phyloP scores from a whole-genome alignment of 345 rosid genomes.

The Eucalyptus lansdowneana region DNA sequence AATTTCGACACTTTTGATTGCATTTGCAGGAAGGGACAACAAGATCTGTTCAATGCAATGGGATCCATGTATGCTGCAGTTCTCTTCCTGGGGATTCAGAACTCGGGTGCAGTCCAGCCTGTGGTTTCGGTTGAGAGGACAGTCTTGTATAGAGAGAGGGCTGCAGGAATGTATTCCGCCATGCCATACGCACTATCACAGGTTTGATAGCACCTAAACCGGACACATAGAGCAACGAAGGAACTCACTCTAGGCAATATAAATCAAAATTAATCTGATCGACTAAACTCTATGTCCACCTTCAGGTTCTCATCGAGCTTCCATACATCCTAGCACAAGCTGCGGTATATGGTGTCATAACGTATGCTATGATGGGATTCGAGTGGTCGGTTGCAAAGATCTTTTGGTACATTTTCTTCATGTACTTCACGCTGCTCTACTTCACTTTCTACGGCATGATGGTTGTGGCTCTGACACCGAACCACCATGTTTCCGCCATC shows the following conservation, averaged over 20 bases:
- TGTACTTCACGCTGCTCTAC: constrained; percentile 26
- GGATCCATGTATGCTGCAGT: constrained; percentile 74
- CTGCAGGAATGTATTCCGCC: constrained; percentile 81
- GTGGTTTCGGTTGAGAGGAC: constrained; percentile 66
- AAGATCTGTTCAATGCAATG: constrained; percentile 52
- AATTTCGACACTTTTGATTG: neutral
- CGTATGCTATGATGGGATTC: constrained; percentile 26
- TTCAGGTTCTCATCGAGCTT: constrained; percentile 29
- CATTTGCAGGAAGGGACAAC: constrained; percentile 16
- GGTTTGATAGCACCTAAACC: neutral
- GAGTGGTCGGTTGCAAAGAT: constrained; percentile 10
- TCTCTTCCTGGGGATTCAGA: constrained; percentile 62
- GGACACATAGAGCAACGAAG: neutral
- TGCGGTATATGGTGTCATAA: constrained; percentile 4
- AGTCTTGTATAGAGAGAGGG: constrained; percentile 68
- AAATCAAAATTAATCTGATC: neutral
- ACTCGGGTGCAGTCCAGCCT: constrained; percentile 42
- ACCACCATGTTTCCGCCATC: constrained; percentile 22
- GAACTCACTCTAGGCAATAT: neutral
- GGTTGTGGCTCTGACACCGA: constrained; percentile 21
- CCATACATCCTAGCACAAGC: constrained; percentile 25
- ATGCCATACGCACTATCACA: constrained; percentile 49
- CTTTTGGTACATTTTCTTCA: constrained; percentile 16
- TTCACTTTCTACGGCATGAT: constrained; percentile 42
- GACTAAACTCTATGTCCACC: neutral